Conservation (phyloP, 2,329 filamentous ascomycete species). For the Fusarium sp. region DNA sequence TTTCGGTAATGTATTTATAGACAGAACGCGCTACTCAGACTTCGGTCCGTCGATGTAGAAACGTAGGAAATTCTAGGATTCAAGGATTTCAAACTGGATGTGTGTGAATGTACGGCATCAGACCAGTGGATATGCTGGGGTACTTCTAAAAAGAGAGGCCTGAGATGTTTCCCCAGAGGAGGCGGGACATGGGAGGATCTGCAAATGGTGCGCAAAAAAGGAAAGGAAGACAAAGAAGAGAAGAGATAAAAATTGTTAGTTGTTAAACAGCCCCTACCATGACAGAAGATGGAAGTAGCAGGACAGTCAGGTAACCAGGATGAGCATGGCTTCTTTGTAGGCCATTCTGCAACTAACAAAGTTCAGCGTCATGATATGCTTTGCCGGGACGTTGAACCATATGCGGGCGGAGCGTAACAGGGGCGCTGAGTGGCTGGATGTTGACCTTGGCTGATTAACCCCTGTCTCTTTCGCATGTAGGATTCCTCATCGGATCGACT, state of each 20-base stretch:
- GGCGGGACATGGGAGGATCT: slow-evolving; percentile 40
- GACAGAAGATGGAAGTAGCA: not conserved
- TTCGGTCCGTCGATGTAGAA: slow-evolving; percentile 9
- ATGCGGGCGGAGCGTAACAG: slow-evolving; percentile 11
- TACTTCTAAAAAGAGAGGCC: slow-evolving; percentile 39
- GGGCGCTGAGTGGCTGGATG: slow-evolving; percentile 14
- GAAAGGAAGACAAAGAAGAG: not conserved
- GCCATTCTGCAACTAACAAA: slow-evolving; percentile 14
- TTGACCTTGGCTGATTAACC: slow-evolving; percentile 16
- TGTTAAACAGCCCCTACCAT: slow-evolving; percentile 20
- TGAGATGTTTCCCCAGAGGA: not conserved
- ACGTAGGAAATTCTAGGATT: not conserved
- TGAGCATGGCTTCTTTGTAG: not conserved
- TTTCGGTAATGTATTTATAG: not conserved
- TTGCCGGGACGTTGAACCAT: slow-evolving; percentile 22
- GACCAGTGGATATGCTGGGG: slow-evolving; percentile 17
- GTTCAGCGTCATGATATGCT: slow-evolving; percentile 19
- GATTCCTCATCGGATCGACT: slow-evolving; percentile 31
- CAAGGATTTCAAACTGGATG: slow-evolving; percentile 1
- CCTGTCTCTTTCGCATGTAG: slow-evolving; percentile 24
- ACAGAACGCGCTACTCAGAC: not conserved
- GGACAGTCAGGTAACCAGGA: not conserved
- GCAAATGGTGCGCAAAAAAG: slow-evolving; percentile 27
- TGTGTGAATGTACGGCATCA: slow-evolving; percentile 9
- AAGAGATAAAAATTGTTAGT: slow-evolving; percentile 13